Evolutionary conservation across 2,329 filamentous ascomycete species (phyloP).

Genomic region (Fusarium chlamydosporum): DNA sequence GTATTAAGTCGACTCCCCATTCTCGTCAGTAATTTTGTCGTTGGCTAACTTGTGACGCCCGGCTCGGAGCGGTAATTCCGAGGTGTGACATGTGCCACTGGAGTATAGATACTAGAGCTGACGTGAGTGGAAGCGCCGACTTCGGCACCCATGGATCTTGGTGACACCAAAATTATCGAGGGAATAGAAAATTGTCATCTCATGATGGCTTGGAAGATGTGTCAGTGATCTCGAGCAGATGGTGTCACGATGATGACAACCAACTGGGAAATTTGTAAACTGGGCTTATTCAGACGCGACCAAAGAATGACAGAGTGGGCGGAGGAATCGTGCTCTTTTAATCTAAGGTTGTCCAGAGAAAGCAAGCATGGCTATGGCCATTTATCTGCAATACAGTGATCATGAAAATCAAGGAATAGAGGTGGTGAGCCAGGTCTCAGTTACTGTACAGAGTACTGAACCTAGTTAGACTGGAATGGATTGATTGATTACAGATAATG

Average conservation of each 20-base stretch:
- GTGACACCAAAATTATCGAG: background rate
- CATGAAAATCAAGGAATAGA: background rate
- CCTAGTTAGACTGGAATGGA: background rate
- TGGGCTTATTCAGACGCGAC: slow-evolving; percentile 7
- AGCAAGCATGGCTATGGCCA: background rate
- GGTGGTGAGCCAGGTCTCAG: background rate
- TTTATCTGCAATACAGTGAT: background rate
- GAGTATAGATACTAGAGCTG: background rate
- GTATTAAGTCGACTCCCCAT: background rate
- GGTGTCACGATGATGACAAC: slow-evolving; percentile 13
- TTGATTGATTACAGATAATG: slow-evolving; percentile 41
- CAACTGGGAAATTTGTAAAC: background rate
- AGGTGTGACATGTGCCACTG: slow-evolving; percentile 6
- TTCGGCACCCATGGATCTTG: background rate
- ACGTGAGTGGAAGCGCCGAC: slow-evolving; percentile 1
- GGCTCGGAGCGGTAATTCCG: slow-evolving; percentile 25
- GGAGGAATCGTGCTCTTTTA: background rate
- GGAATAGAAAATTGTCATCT: background rate
- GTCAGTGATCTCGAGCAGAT: background rate
- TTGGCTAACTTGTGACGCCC: background rate
- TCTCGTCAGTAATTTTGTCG: background rate
- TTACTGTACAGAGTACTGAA: no score
- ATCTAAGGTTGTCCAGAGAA: background rate
- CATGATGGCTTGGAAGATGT: no score
- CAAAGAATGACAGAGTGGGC: background rate